Conservation (phyloP, 1,284 basidiomycete genomes). For the Lentinus polychrous region DNA sequence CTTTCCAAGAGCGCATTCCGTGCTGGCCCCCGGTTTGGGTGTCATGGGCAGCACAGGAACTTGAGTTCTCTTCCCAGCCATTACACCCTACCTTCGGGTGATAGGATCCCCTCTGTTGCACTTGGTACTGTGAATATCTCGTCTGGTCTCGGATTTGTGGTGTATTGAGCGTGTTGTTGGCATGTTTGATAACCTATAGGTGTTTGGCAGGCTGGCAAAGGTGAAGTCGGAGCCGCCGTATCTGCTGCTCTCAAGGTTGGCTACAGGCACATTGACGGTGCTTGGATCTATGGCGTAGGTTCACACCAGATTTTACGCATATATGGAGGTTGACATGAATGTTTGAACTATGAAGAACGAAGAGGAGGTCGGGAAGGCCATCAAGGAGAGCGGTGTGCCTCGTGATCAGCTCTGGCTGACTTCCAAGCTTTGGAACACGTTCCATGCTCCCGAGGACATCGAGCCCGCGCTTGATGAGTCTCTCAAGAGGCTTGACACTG, state of each 20-base stretch:
- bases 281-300: slow-evolving; percentile 56
- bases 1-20: background rate
- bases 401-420: slow-evolving; percentile 44
- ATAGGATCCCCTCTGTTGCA: slow-evolving; percentile 55
- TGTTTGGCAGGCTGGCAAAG: slow-evolving; percentile 51
- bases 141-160: slow-evolving; percentile 4
- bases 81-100: slow-evolving; percentile 52
- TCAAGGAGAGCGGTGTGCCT: slow-evolving; percentile 32
- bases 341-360: slow-evolving; percentile 36
- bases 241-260: slow-evolving; percentile 52
- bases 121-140: slow-evolving; percentile 37
- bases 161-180: background rate
- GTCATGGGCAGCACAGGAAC: slow-evolving; percentile 15
- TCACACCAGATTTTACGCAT: background rate
- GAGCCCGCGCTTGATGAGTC: slow-evolving; percentile 66
- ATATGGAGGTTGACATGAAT: background rate
- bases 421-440: slow-evolving; percentile 63
- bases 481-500: slow-evolving; percentile 57
- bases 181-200: slow-evolving; percentile 29
- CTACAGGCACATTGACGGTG: slow-evolving; percentile 74
- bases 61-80: slow-evolving; percentile 35
- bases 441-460: slow-evolving; percentile 60
- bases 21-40: background rate
- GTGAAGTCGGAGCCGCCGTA: slow-evolving; percentile 54
- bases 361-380: slow-evolving; percentile 38